These are phyloP conservation scores for Sphaerulina musiva DNA, from an alignment of 2,329 filamentous ascomycete genomes.

Conservation along the genomic window DNA sequence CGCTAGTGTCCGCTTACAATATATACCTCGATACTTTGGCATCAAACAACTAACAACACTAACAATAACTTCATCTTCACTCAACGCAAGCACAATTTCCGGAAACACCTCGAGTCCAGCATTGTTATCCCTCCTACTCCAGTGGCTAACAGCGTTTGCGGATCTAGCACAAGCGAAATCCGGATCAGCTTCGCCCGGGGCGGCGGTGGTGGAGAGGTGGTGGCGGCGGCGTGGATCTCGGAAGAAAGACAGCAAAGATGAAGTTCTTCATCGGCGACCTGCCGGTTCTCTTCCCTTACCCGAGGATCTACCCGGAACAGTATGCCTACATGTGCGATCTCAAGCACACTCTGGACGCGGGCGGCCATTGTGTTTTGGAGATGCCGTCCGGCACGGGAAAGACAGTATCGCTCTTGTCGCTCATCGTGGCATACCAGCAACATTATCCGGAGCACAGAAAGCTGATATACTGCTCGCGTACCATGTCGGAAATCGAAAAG, in stretches of 20 bases:
- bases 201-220: background rate
- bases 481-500: conserved; percentile 99
- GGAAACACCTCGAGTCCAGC: background rate
- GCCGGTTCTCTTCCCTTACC: conserved; percentile 67
- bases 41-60: background rate
- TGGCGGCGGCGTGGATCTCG: background rate
- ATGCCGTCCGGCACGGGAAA: conserved; percentile 99
- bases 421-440: conserved; percentile 95
- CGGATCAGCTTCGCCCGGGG: background rate
- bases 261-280: conserved; percentile 75
- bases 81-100: background rate
- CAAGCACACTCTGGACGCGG: conserved; percentile 83
- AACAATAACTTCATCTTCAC: background rate
- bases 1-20: background rate
- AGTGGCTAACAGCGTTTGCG: no score
- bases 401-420: conserved; percentile 86
- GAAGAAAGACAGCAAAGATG: conserved; percentile 43
- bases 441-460: conserved; percentile 89
- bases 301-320: conserved; percentile 66
- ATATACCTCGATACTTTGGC: background rate
- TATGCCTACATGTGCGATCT: conserved; percentile 81
- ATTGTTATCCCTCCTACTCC: no score
- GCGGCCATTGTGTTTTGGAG: conserved; percentile 91
- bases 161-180: no score
- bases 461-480: conserved; percentile 97